A percentile compares a stretch with the other conserved stretches of the same genome.
Evolutionary conservation across 2,329 filamentous ascomycete genomes (phyloP).

Genomic region (Aspergillus pseudoglaucus): DNA sequence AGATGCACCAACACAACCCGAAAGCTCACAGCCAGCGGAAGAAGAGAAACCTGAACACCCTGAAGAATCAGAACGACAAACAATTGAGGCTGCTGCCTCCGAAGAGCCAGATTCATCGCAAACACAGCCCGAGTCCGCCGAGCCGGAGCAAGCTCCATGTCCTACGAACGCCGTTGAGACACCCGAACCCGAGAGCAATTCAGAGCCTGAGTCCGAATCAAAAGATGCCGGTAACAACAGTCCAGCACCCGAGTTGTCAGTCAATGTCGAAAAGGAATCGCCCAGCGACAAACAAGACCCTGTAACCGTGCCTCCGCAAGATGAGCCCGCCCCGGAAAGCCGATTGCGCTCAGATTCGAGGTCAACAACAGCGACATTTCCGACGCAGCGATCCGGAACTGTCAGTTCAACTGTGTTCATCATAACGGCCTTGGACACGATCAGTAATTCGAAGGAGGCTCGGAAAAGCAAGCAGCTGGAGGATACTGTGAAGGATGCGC

Average conservation of each 20-base stretch:
- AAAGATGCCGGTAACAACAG: conserved; percentile 10
- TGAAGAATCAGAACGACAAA: conserved; percentile 22
- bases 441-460: conserved; percentile 86
- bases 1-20: conserved; percentile 19
- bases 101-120: conserved; percentile 5
- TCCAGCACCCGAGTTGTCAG: conserved; percentile 8
- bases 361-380: conserved; percentile 50
- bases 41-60: conserved; percentile 27
- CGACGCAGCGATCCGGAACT: conserved; percentile 51
- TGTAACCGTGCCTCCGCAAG: conserved; percentile 14
- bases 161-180: conserved; percentile 20
- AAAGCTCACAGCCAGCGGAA: conserved; percentile 19
- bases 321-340: conserved; percentile 17
- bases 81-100: conserved; percentile 17
- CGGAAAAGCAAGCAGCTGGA: conserved; percentile 76
- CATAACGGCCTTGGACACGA: conserved; percentile 84
- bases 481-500: conserved; percentile 72
- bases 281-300: conserved; percentile 11
- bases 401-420: conserved; percentile 96
- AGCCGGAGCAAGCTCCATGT: conserved; percentile 14
- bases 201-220: conserved; percentile 14
- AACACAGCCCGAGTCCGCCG: conserved; percentile 5
- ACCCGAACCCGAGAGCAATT: conserved; percentile 14
- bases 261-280: conserved; percentile 9
- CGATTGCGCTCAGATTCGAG: conserved; percentile 55